These are phyloP conservation scores for Malassezia yamatoensis DNA, from an alignment of 1,284 basidiomycete genomes.

Conservation along the genomic window DNA sequence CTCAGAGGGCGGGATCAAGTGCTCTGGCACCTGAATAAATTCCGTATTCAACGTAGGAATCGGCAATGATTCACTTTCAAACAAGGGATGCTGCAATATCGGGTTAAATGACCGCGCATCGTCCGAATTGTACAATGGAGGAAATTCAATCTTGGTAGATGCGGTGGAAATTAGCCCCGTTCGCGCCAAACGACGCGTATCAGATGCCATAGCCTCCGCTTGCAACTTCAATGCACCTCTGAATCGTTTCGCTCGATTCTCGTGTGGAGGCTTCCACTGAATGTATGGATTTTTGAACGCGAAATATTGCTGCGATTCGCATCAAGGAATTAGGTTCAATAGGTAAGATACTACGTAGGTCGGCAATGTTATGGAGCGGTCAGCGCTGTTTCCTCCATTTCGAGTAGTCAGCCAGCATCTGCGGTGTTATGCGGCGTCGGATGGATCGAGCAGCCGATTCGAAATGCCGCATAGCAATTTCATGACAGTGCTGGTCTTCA, in stretches of 20 bases:
- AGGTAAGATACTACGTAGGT: too few species aligned
- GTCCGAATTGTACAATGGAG: slow-evolving; percentile 13
- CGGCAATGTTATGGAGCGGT: background rate
- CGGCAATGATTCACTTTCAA: background rate
- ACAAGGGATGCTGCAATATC: slow-evolving; percentile 14
- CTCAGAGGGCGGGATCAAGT: slow-evolving; percentile 28
- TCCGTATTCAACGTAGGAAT: slow-evolving; percentile 8
- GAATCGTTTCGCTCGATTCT: too few species aligned
- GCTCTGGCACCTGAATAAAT: slow-evolving; percentile 20
- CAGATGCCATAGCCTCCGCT: background rate
- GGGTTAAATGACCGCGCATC: slow-evolving; percentile 15
- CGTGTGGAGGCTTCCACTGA: too few species aligned
- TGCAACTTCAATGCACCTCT: too few species aligned
- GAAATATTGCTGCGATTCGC: too few species aligned
- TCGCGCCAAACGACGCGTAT: background rate
- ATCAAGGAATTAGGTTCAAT: too few species aligned
- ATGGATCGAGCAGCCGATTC: slow-evolving; percentile 63
- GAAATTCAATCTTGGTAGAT: slow-evolving; percentile 10
- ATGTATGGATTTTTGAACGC: too few species aligned
- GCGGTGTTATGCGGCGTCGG: slow-evolving; percentile 72
- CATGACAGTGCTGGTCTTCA: slow-evolving; percentile 64
- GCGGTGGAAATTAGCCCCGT: background rate
- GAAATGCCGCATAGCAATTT: slow-evolving; percentile 67
- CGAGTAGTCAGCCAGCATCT: slow-evolving; percentile 51
- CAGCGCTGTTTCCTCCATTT: slow-evolving; percentile 5